A percentile compares a stretch with the other conserved stretches of the same genome.
Evolutionary conservation across 306 rosid genomes (phyloP).

Genomic region (Dicorynia guianensis): DNA sequence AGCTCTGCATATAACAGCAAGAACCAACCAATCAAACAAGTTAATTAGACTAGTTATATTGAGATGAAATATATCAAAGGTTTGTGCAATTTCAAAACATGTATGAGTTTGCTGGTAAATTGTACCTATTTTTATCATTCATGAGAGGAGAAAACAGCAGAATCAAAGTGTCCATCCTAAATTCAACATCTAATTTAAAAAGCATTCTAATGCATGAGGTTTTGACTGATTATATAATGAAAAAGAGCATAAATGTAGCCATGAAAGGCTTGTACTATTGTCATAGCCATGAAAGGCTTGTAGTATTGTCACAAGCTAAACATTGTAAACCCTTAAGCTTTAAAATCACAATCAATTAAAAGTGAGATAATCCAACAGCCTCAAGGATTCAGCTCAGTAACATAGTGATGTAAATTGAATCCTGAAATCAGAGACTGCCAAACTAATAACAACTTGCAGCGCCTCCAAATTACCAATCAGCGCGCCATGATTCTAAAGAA

Average conservation of each 20-base stretch:
- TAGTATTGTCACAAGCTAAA: slow-evolving; percentile 24
- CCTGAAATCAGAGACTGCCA: background rate
- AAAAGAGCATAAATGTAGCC: background rate
- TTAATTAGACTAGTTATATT: background rate
- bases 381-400: too few species aligned
- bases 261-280: background rate
- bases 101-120: background rate
- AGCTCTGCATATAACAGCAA: background rate
- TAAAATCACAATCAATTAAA: slow-evolving; percentile 1
- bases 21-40: slow-evolving; percentile 18
- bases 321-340: slow-evolving; percentile 22
- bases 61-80: slow-evolving; percentile 15
- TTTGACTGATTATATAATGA: background rate
- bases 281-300: background rate
- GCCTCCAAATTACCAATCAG: too few species aligned
- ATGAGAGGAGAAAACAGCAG: slow-evolving; percentile 17
- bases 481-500: background rate
- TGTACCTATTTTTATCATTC: slow-evolving; percentile 1
- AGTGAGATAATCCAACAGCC: background rate
- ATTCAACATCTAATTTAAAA: slow-evolving; percentile 21
- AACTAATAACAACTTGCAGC: background rate
- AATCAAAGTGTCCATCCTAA: slow-evolving; percentile 14
- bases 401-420: background rate
- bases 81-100: slow-evolving; percentile 1
- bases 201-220: background rate